A percentile compares a stretch with the other conserved stretches of the same genome.
Conservation (phyloP, 2,329 filamentous ascomycete species). For the Tolypocladium tundrense region DNA sequence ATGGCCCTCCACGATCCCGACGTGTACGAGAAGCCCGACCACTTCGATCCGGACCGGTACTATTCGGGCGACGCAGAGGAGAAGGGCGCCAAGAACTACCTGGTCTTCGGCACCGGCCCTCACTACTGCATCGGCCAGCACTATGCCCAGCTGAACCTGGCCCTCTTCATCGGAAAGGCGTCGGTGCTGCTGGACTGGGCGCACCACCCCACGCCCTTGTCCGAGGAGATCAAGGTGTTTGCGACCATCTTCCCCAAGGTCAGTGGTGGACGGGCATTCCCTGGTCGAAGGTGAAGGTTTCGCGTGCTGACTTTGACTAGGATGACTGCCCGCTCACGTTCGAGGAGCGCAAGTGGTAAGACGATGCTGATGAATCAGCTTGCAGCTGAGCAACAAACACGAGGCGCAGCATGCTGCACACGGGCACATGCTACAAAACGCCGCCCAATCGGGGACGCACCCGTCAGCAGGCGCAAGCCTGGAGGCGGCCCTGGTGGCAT, state of each 20-base stretch:
- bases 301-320: conserved; percentile 28
- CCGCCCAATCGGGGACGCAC: neutral
- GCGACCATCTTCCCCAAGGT: conserved; percentile 97
- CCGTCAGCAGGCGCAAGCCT: neutral
- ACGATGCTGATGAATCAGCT: neutral
- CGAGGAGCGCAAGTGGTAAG: conserved; percentile 39
- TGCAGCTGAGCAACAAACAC: neutral
- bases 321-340: conserved; percentile 79
- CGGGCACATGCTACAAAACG: neutral
- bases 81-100: conserved; percentile 82
- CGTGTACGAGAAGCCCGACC: conserved; percentile 80
- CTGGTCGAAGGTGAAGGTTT: neutral
- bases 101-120: conserved; percentile 90
- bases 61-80: conserved; percentile 81
- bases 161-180: conserved; percentile 82
- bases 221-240: conserved; percentile 96
- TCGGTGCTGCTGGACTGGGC: conserved; percentile 81
- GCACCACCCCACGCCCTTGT: conserved; percentile 72
- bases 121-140: conserved; percentile 95
- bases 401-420: neutral
- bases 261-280: conserved; percentile 21
- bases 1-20: conserved; percentile 86
- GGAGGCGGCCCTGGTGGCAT: neutral
- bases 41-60: conserved; percentile 85
- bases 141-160: conserved; percentile 83